phyloP scores from a whole-genome alignment of 768 basidiomycete species.

The Auricularia cornea region DNA sequence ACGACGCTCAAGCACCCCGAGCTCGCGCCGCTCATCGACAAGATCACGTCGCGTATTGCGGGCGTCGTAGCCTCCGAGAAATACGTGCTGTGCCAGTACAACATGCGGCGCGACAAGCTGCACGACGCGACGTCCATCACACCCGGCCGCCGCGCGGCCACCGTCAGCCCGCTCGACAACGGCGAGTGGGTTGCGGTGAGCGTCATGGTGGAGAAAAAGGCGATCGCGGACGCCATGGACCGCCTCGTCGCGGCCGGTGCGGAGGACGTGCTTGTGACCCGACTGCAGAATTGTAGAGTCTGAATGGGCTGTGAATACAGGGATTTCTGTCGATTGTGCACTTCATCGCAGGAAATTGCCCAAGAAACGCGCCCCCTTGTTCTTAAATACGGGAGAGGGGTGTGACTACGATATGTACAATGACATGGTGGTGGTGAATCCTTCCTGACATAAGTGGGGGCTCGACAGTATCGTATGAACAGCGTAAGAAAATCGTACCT shows the following conservation, averaged over 20 bases:
- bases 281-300: constrained; percentile 89
- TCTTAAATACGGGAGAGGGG: too few relatives aligned
- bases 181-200: constrained; percentile 87
- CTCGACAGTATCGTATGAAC: too few relatives aligned
- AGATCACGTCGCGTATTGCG: constrained; percentile 80
- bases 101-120: constrained; percentile 63
- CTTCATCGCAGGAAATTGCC: too few relatives aligned
- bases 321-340: too few relatives aligned
- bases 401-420: too few relatives aligned
- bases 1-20: constrained; percentile 52
- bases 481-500: too few relatives aligned
- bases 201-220: constrained; percentile 83
- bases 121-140: constrained; percentile 60
- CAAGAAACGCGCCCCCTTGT: too few relatives aligned
- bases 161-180: constrained; percentile 76
- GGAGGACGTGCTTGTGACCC: constrained; percentile 84
- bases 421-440: too few relatives aligned
- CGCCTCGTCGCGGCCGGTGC: constrained; percentile 73
- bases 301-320: background rate
- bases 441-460: too few relatives aligned
- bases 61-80: constrained; percentile 83
- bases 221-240: constrained; percentile 82
- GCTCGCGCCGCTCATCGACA: constrained; percentile 57
- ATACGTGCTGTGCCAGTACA: constrained; percentile 82
- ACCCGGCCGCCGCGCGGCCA: constrained; percentile 84